Percentiles rank a stretch among this genome's conserved stretches.
Conservation (phyloP, 352 stramenopile genomes). For the Phytophthora podocarpi region DNA sequence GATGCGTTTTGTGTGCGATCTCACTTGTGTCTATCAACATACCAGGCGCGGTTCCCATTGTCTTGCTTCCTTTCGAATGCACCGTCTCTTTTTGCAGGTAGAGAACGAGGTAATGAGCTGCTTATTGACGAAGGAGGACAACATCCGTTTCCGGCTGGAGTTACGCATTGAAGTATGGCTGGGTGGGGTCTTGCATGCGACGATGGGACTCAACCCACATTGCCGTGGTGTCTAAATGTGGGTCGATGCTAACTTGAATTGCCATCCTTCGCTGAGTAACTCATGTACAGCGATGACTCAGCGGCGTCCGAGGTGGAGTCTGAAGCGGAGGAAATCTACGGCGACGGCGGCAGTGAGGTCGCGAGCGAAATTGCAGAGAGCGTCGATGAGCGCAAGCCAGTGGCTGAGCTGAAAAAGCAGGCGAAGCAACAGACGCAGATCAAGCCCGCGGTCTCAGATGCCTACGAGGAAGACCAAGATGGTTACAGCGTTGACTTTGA, state of each 20-base stretch:
- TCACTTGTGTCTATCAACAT: constrained; percentile 10
- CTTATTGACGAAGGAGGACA: not conserved
- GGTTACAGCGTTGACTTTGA: constrained; percentile 82
- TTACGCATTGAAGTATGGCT: not conserved
- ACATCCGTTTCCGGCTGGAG: constrained; percentile 5
- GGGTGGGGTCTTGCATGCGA: constrained; percentile 19
- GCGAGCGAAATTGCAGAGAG: constrained; percentile 65
- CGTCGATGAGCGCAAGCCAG: constrained; percentile 11
- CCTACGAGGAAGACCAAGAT: constrained; percentile 54
- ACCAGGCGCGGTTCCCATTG: not conserved
- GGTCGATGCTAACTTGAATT: constrained; percentile 7
- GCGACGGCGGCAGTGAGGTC: constrained; percentile 44
- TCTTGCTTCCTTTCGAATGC: not conserved
- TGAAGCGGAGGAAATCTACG: constrained; percentile 42
- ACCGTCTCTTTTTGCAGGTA: not conserved
- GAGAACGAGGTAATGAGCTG: too few species aligned
- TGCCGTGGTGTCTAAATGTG: constrained; percentile 18
- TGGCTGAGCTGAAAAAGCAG: constrained; percentile 12
- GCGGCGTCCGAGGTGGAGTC: constrained; percentile 69
- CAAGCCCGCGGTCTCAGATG: constrained; percentile 31
- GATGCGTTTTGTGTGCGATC: not conserved
- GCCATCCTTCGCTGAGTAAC: constrained; percentile 2
- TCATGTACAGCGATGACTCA: constrained; percentile 80
- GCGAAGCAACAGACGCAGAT: constrained; percentile 1
- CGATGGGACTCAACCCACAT: not conserved